Evolutionary conservation across 768 basidiomycete genomes (phyloP), one percentile per base, ranked within the genome.

Genomic region (Fomitopsis serialis): DNA sequence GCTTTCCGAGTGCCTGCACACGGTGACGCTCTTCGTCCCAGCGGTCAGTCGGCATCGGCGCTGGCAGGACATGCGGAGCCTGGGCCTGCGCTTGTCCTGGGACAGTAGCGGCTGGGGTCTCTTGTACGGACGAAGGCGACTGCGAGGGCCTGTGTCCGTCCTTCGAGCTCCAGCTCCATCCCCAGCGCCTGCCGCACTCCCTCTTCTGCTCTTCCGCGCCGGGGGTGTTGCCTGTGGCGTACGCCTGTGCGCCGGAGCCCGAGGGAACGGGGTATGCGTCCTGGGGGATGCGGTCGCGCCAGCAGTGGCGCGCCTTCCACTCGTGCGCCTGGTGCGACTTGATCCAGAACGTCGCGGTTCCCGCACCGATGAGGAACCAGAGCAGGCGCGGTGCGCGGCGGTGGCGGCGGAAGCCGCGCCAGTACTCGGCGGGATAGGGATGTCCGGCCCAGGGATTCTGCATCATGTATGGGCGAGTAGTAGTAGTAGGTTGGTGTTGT

Each of bases 321-420:
- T 63, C 67, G 36, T 64, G 62, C 45, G 75, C 72, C 36, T 75
- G 74, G 58, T 72, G 73, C 64, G 73, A 74, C 66, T 73, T 66
- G 65, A 56, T 43, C 52, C 51, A 78, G 57, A 66, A 70, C 22
- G 66, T 63, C 0, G 71, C 70, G 24, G 57, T 60, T 2, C 68
- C 70, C 6, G 80, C 84, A 54, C 87, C 87, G 58, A 87, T 19
- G 59, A 76, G 9, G 73, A 89, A 86, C 87, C 87, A 89, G 64
- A 88, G 27, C 50, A 86, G 40, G 57, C 87, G 83, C 42, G 79
- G 79, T n/a, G 80, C 78, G 6, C 76, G 63, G 51, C 71, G 66
- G 47, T 66, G 68, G 56, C 56, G 54, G 35, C 53, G 57, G 57
- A 36, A 36, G 27, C 6, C 4, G 45, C 17, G 52, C 44, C 32